Percentiles rank a stretch among this genome's conserved stretches.
These are phyloP conservation scores for Eucommia ulmoides DNA, from an alignment of 257 asterid species.

Conservation along the genomic window DNA sequence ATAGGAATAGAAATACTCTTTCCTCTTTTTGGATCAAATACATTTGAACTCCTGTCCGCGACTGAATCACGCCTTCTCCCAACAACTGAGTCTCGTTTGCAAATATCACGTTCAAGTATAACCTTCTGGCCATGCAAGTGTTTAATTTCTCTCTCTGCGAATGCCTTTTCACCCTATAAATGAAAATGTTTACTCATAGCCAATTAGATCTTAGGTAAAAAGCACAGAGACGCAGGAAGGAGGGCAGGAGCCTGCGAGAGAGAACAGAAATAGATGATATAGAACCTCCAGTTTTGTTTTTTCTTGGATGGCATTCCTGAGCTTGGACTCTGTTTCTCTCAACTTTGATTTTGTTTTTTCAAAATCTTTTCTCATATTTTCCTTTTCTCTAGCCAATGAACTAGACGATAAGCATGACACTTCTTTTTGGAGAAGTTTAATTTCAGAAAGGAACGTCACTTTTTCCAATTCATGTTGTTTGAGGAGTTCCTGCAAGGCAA, in stretches of 20 bases:
- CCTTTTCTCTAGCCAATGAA: conserved; percentile 83
- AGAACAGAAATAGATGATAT: conserved; percentile 1
- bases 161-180: conserved; percentile 78
- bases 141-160: conserved; percentile 74
- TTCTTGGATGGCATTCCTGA: conserved; percentile 75
- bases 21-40: conserved; percentile 48
- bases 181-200: conserved; percentile 10
- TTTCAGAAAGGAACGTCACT: conserved; percentile 32
- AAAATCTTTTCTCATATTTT: conserved; percentile 69
- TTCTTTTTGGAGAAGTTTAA: conserved; percentile 58
- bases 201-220: too few relatives aligned
- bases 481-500: conserved; percentile 41
- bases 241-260: not conserved
- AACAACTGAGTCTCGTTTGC: conserved; percentile 51
- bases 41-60: conserved; percentile 47
- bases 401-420: conserved; percentile 46
- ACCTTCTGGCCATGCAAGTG: conserved; percentile 60
- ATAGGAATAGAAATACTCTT: conserved; percentile 32
- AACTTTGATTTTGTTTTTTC: conserved; percentile 77
- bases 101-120: conserved; percentile 78
- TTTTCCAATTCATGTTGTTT: conserved; percentile 48
- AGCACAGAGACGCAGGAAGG: too few relatives aligned
- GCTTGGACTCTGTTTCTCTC: conserved; percentile 79
- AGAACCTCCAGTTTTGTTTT: conserved; percentile 92
- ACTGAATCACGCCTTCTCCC: conserved; percentile 59